Base-by-base conservation (phyloP, 306 rosid genomes). In the Sicyos edulis region DNA sequence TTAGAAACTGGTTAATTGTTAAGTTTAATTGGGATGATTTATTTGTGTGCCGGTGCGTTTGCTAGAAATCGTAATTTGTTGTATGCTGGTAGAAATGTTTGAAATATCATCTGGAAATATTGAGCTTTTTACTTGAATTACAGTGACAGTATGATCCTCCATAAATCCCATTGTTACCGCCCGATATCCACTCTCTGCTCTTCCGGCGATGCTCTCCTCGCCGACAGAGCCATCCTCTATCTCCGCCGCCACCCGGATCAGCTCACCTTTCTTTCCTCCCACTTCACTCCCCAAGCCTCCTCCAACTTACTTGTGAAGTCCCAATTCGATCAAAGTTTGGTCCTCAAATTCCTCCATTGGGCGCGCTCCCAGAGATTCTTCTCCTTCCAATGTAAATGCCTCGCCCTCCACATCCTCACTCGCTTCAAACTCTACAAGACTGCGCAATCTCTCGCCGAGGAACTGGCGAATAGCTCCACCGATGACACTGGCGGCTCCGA, bases 321-420 rank as follows among this genome's bases (percentile, higher is more conserved):
- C 82, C 96, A 90, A 64, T 78, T 72, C 76, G 83, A 87, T 80
- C 83, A 74, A 67, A 9, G 74, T 78, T 62, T 80, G 20, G 81
- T 77, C 75, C 77, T 88, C 59, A 86, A 77, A 1, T 90, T 92
- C 90, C 82, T 90, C 68, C 47, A 32, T 16, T 90, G 93, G 96
- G 96, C 93, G 16, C 81, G 84, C 9, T 56, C 70, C 15, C 82
- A 80, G 49, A 54, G 22, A 2, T 92, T 92, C 85, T 74, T 90
- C 80, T 85, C 84, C 50, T 79, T 80, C 70, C 88, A 74, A 14
- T 80, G 84, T 83, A 83, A 90, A 79, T 88, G 91, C 79, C 78
- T 92, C n/a, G 80, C 93, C n/a, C 85, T 92, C 63, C 98, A 92
- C 77, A 77, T 87, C 69, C 96, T 92, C 83, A 83, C 91, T 45